Evolutionary conservation across 768 basidiomycete species (phyloP).

Genomic region (Auricularia heimuer): DNA sequence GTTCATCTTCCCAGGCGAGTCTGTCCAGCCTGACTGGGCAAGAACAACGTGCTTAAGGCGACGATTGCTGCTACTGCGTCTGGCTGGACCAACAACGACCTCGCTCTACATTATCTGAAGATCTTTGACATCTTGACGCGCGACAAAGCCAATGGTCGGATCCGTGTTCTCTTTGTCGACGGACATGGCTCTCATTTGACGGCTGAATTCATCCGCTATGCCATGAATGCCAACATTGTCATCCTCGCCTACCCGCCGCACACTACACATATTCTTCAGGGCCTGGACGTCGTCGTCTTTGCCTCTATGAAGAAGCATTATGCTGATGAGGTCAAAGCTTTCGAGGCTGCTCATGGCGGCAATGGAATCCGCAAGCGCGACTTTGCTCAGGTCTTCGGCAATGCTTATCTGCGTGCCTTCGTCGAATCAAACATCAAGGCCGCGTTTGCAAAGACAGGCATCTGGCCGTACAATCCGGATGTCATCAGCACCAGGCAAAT

Average conservation of each 20-base stretch:
- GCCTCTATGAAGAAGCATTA: conserved; percentile 20
- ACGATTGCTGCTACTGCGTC: too few relatives aligned
- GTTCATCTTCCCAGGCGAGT: conserved; percentile 12
- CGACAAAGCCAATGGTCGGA: conserved; percentile 9
- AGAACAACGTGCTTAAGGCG: too few relatives aligned
- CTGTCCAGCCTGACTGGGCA: conserved; percentile 3
- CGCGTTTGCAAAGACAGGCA: neutral
- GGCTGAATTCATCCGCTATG: conserved; percentile 21
- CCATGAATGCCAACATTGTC: conserved; percentile 20
- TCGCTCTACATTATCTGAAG: neutral
- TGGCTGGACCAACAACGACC: too few relatives aligned
- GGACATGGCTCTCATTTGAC: conserved; percentile 31
- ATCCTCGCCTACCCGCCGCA: conserved; percentile 29
- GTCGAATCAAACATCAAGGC: neutral
- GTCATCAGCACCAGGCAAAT: neutral
- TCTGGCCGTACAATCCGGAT: neutral
- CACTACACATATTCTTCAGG: conserved; percentile 28
- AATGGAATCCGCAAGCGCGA: neutral
- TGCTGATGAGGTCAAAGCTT: neutral
- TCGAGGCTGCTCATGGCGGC: neutral
- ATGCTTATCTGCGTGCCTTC: neutral
- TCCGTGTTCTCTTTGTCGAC: conserved; percentile 28
- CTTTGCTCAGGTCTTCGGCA: neutral
- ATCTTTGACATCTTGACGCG: conserved; percentile 25
- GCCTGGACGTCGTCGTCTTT: conserved; percentile 29